A percentile compares a stretch with the other conserved stretches of the same genome.
Conservation (phyloP, 306 rosid genomes). For the Quercus engelmannii region DNA sequence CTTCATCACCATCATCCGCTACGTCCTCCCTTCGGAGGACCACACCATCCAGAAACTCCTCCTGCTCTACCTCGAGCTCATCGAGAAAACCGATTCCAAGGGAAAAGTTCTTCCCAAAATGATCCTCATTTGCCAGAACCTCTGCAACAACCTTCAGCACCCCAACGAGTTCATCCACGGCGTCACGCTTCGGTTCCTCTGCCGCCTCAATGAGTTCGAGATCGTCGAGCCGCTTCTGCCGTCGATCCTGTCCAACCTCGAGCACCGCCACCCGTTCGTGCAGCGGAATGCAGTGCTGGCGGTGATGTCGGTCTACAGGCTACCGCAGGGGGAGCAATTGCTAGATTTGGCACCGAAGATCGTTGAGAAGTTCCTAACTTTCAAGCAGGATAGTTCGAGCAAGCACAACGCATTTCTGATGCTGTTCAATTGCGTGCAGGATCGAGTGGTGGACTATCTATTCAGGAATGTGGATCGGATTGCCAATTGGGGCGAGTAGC, state of each 20-base stretch:
- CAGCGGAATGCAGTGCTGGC: constrained; percentile 82
- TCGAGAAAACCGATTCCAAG: constrained; percentile 76
- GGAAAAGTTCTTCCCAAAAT: constrained; percentile 93
- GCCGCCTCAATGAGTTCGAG: constrained; percentile 84
- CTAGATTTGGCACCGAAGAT: constrained; percentile 86
- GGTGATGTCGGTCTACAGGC: constrained; percentile 73
- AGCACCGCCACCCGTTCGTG: constrained; percentile 89
- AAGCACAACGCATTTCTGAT: constrained; percentile 93
- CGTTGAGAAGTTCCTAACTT: constrained; percentile 60
- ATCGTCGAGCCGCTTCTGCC: constrained; percentile 88
- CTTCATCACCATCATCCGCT: constrained; percentile 89
- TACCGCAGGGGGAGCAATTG: constrained; percentile 79
- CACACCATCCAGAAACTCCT: constrained; percentile 96
- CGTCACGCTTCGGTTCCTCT: constrained; percentile 84
- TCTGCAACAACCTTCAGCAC: constrained; percentile 81
- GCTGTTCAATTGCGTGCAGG: constrained; percentile 87
- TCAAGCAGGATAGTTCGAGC: constrained; percentile 78
- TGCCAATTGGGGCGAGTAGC: constrained; percentile 82
- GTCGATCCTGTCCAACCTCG: constrained; percentile 69
- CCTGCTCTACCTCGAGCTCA: constrained; percentile 90
- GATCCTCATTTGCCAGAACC: constrained; percentile 96
- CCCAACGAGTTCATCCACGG: constrained; percentile 97
- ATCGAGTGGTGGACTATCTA: constrained; percentile 71
- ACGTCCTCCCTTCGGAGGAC: constrained; percentile 91
- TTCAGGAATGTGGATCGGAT: constrained; percentile 64